Evolutionary conservation across 2,329 filamentous ascomycete genomes (phyloP).

Genomic region (Allantophomopsis cytisporea): DNA sequence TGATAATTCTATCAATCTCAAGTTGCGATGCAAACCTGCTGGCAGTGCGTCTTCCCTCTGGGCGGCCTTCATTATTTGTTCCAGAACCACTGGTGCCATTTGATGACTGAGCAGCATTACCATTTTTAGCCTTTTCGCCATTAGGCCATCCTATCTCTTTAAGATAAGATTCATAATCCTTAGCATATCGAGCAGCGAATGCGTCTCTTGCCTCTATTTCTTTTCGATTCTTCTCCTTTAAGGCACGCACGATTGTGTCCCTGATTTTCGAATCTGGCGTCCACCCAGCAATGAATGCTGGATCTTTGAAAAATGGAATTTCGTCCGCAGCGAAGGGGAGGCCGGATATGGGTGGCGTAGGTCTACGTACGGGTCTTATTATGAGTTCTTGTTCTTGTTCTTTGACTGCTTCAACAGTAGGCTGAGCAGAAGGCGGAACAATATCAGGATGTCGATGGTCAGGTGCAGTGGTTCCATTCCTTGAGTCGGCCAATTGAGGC

Average conservation of each 20-base stretch:
- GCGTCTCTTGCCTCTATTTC: slow-evolving; percentile 1
- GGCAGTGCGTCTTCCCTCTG: slow-evolving; percentile 37
- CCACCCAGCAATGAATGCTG: background rate
- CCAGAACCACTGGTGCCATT: slow-evolving; percentile 3
- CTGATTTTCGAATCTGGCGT: background rate
- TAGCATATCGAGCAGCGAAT: slow-evolving; percentile 9
- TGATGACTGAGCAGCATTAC: no score
- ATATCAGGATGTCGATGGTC: no score
- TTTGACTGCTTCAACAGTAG: background rate
- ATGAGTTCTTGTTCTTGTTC: background rate
- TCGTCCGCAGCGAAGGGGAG: slow-evolving; percentile 10
- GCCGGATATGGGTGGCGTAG: background rate
- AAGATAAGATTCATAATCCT: slow-evolving; percentile 13
- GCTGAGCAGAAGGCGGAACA: no score
- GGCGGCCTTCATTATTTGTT: slow-evolving; percentile 11
- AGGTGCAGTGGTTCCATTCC: no score
- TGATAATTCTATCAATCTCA: slow-evolving; percentile 57
- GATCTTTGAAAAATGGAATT: slow-evolving; percentile 11
- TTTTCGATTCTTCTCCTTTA: slow-evolving; percentile 5
- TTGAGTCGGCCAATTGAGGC: no score
- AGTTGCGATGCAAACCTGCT: slow-evolving; percentile 57
- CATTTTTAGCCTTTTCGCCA: slow-evolving; percentile 11
- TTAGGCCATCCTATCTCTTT: slow-evolving; percentile 15
- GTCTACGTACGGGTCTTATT: background rate
- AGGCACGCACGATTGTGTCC: background rate